Evolutionary conservation across 176 grass and related monocot genomes (phyloP).

Genomic region (Raddia distichophylla): DNA sequence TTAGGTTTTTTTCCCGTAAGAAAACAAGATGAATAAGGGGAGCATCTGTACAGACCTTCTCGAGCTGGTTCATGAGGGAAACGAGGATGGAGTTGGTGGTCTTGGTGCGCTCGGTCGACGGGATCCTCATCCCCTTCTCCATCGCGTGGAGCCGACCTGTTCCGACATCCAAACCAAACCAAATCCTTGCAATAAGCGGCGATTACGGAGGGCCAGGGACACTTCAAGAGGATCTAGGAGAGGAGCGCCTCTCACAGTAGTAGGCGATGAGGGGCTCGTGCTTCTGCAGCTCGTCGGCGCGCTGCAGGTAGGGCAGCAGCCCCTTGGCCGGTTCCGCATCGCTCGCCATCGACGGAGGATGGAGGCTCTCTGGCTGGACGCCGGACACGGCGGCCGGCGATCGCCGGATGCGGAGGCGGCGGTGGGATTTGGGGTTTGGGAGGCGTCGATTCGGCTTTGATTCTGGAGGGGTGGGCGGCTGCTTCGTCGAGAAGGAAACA

Average conservation of each 20-base stretch:
- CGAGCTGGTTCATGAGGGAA: slow-evolving; percentile 96
- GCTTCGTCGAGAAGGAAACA: slow-evolving; percentile 40
- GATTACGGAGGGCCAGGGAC: not conserved
- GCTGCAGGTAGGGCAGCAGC: slow-evolving; percentile 94
- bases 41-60: slow-evolving; percentile 53
- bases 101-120: slow-evolving; percentile 87
- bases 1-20: not conserved
- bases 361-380: not conserved
- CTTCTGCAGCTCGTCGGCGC: slow-evolving; percentile 99
- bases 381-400: not conserved
- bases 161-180: slow-evolving; percentile 12
- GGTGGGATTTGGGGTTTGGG: not conserved
- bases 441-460: slow-evolving; percentile 24
- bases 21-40: not conserved
- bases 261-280: slow-evolving; percentile 98
- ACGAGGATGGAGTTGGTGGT: slow-evolving; percentile 84
- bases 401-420: not conserved
- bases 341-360: slow-evolving; percentile 57
- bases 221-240: not conserved
- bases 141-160: slow-evolving; percentile 91
- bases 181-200: slow-evolving; percentile 32
- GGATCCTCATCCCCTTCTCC: slow-evolving; percentile 81
- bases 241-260: slow-evolving; percentile 67
- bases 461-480: not conserved
- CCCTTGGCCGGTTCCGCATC: slow-evolving; percentile 83